Base-by-base conservation (phyloP, 805 yeast genomes). In the Zygoascus ofunaensis region DNA sequence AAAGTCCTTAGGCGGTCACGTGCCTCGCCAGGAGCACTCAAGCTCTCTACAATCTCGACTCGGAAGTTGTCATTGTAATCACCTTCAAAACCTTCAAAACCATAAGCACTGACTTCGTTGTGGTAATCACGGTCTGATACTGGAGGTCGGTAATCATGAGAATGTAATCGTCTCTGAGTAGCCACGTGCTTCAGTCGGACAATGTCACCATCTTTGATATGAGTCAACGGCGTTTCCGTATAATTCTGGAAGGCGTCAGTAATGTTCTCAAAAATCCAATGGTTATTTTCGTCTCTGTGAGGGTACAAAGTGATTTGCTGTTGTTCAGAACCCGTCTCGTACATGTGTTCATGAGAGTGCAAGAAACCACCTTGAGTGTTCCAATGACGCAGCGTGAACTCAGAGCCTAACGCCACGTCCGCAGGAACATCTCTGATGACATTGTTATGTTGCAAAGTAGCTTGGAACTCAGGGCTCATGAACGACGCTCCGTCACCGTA, bases 271-370 rank as follows among this genome's bases (percentile, higher is more conserved):
- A 89, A 59, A 20, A 76, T 66, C 90, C 95, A 92, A 48, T 77
- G 74, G 59, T 85, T 87, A 62, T 80, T 78, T 43, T 72, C 65
- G 62, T 92, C 97, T 60, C 86, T 86, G 63, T 79, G 87, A 17
- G 89, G 85, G 62, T 92, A 92, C 4, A 92, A 85, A 22, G 98
- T 92, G 41, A 92, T 73, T 64, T 92, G 99, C 63, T 89, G 95
- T 56, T 81, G 80, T 19, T 72, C 63, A 1, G 87, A 72, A 0
- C 90, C 94, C 2, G 74, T 62, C 41, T 76, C 74, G 61, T 84
- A 87, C 3, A 67, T 61, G 53, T 66, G 71, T 36, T 73, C 66
- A 60, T 86, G 90, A 1, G 95, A 83, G 61, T 87, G 94, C 49
- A 90, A 65, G 59, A 86, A 90, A 1, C 80, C 80, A 18, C 92